Conservation (phyloP, 345 rosid genomes). For the Salix arbutifolia region DNA sequence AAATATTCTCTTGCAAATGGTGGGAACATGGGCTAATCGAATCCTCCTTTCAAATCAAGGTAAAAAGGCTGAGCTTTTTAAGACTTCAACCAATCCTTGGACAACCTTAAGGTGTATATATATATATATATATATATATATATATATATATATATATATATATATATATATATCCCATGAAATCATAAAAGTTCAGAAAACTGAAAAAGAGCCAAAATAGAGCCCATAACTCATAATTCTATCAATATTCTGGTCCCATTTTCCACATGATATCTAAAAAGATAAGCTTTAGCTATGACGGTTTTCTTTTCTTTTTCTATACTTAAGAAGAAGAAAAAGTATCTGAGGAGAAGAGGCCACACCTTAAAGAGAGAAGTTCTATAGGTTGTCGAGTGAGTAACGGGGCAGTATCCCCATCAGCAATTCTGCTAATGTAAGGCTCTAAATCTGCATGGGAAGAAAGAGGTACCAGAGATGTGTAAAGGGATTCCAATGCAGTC, state of each 20-base stretch:
- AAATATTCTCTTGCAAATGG: background rate
- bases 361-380: slow-evolving; percentile 74
- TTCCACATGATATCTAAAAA: background rate
- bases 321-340: no score
- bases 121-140: background rate
- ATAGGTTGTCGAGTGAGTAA: slow-evolving; percentile 71
- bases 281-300: background rate
- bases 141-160: no score
- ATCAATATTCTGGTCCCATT: background rate
- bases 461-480: slow-evolving; percentile 64
- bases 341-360: background rate
- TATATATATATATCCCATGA: background rate
- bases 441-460: slow-evolving; percentile 82
- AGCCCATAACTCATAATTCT: background rate
- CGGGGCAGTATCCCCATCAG: slow-evolving; percentile 74
- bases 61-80: background rate
- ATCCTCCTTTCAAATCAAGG: background rate
- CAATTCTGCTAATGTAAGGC: slow-evolving; percentile 74
- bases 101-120: background rate
- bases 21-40: background rate
- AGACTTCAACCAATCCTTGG: background rate
- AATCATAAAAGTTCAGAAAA: background rate
- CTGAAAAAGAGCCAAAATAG: background rate
- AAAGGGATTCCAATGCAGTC: slow-evolving; percentile 59
- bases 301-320: no score